Base-by-base conservation (phyloP, 805 yeast species). In the Saturnispora diversa region DNA sequence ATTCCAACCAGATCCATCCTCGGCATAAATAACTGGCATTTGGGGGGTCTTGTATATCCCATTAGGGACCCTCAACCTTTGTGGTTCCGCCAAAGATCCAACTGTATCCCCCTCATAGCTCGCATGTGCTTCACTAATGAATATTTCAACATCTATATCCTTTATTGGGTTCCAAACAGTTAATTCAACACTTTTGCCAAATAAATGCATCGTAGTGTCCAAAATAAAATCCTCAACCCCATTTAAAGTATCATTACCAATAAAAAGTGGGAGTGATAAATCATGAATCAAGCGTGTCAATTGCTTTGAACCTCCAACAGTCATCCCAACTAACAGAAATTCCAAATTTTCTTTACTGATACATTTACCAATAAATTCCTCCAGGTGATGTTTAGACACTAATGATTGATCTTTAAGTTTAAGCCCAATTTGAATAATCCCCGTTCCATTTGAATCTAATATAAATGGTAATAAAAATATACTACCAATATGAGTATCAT, bases 151-250 rank as follows among this genome's bases (percentile, higher is more conserved):
- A 12, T 64, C 69, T n/a, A 64, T 53, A 49, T 77, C 75, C 4
- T 46, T 41, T 1, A 77, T 49, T 1, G 84, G 84, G 48, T 77
- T 77, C 54, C 53, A 73, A 0, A 76, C 60, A 0, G 69, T 67
- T 42, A 77, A 51, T 48, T 75, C 80, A 5, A 75, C 64, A 34
- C 75, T 76, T 1, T 78, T 70, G 0, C 70, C 59, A 58, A 76
- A 58, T 3, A 77, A 47, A 53, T 77, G 81, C 58, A 77, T 69
- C 0, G 72, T 72, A 5, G 74, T 65, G 12, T 65, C 69, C 1
- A 70, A 39, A 6, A 77, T 56, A 42, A 76, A 76, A 2, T 51
- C 27, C 24, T 35, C 42, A 5, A 13, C 46, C 10, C 23, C 35
- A 9, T 16, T 20, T 5, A 27, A 21, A 34, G 25, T 37, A 10